Base-by-base conservation (phyloP, 2,329 filamentous ascomycete species). In the Xylaria sp. region DNA sequence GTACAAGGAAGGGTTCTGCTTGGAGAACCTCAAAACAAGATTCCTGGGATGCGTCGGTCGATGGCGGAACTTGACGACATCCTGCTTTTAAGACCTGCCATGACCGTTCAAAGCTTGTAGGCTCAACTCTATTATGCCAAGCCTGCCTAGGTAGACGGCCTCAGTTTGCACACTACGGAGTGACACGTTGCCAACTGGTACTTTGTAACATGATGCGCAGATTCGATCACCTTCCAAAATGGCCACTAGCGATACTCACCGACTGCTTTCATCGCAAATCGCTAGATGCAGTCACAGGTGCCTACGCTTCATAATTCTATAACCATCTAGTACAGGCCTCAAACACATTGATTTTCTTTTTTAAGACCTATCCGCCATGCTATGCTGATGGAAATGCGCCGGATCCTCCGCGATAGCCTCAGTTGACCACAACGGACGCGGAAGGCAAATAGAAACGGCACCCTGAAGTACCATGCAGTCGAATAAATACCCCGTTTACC, bases 51-150 rank as follows among this genome's bases (percentile, higher is more conserved):
- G 30, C 13, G 18, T 36, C 36, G 18, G 18, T 34, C 15, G 8
- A 52, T 28, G 39, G 30, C 60, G 8, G 23, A 68, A 23, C 32
- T 39, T 50, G 15, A 53, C 36, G 53, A 30, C 7, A 50, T 9
- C 28, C 28, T 39, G n/a, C 25, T 18, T n/a, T 18, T 39, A n/a
- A 53, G 34, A 10, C 60, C 30, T 36, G n/a, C 34, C 30, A 30
- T 52, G 32, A 23, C 25, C 43, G 13, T 20, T 60, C 62, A 30
- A 39, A 39, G 23, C 52, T 41, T 9, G n/a, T 58, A 55, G 53
- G 25, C 41, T 41, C 36, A 56, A 60, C 23, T 55, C 45, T 41
- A 59, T 56, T 32, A 9, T 60, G 60, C 58, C 68, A 65, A 60
- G 41, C 30, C 39, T 61, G 36, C 15, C 0, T 39, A 2, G 23